Evolutionary conservation across 345 rosid species (phyloP).

Genomic region (Hevea brasiliensis): DNA sequence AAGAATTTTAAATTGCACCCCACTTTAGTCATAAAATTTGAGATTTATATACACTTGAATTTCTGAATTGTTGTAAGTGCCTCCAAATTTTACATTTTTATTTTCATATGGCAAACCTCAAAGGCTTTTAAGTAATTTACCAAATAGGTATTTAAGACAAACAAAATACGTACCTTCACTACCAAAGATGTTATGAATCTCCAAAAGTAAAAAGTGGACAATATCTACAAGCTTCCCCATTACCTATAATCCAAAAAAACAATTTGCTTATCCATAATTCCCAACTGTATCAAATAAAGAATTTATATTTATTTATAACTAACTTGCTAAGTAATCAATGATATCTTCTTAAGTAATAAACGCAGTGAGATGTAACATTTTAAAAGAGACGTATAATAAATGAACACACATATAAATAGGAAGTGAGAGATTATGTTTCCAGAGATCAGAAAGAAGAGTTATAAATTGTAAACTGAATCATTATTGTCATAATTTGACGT

Average conservation of each 20-base stretch:
- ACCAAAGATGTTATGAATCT: conserved; percentile 24
- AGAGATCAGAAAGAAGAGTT: neutral
- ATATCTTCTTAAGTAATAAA: neutral
- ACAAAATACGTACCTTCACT: conserved; percentile 22
- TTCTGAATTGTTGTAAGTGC: too few relatives aligned
- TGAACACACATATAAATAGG: neutral
- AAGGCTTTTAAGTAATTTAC: too few relatives aligned
- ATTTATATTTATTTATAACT: neutral
- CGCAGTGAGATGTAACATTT: neutral
- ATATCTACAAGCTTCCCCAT: conserved; percentile 38
- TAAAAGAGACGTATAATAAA: neutral
- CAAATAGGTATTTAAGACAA: neutral
- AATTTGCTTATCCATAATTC: neutral
- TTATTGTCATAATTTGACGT: neutral
- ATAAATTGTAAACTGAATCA: neutral
- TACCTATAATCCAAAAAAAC: conserved; percentile 18
- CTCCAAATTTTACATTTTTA: too few relatives aligned
- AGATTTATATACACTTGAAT: too few relatives aligned
- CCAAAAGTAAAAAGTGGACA: conserved; percentile 30
- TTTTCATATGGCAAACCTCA: too few relatives aligned
- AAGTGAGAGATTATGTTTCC: neutral
- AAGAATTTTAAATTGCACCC: too few relatives aligned
- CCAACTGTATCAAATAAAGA: neutral
- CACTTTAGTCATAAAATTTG: too few relatives aligned
- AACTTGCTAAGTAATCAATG: neutral